Evolutionary conservation across 768 basidiomycete species (phyloP).

Genomic region (Asterophora lycoperdoides): DNA sequence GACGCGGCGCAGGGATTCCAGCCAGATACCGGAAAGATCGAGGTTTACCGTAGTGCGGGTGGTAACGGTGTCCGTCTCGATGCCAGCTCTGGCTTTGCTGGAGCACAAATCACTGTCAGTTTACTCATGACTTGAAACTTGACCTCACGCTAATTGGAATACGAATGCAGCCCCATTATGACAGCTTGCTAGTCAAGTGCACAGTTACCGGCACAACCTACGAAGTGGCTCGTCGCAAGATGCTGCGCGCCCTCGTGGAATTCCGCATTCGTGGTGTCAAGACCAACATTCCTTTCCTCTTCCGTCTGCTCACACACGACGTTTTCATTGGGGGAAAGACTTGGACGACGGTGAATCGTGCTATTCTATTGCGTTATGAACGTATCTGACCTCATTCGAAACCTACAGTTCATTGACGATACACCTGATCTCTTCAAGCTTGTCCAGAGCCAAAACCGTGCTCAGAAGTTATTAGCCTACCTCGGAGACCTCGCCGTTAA

Average conservation of each 20-base stretch:
- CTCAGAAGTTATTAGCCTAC: conserved; percentile 94
- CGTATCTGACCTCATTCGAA: background rate
- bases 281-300: conserved; percentile 99
- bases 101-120: conserved; percentile 92
- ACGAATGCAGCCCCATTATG: conserved; percentile 84
- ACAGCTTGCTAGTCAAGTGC: conserved; percentile 95
- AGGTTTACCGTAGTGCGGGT: conserved; percentile 97
- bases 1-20: conserved; percentile 91
- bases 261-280: conserved; percentile 99
- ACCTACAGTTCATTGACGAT: conserved; percentile 90
- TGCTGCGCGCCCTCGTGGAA: conserved; percentile 98
- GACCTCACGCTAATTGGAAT: background rate
- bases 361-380: background rate
- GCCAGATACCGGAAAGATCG: conserved; percentile 98
- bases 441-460: conserved; percentile 96
- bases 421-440: conserved; percentile 99
- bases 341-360: conserved; percentile 72
- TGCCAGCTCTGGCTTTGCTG: conserved; percentile 95
- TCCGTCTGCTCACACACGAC: conserved; percentile 95
- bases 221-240: conserved; percentile 97
- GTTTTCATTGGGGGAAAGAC: conserved; percentile 95
- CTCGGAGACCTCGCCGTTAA: conserved; percentile 98
- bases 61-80: conserved; percentile 98
- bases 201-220: conserved; percentile 95
- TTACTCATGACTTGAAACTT: background rate